A percentile compares a stretch with the other conserved stretches of the same genome.
Conservation (phyloP, 2,329 filamentous ascomycete genomes). For the Trichoderma guizhouense region DNA sequence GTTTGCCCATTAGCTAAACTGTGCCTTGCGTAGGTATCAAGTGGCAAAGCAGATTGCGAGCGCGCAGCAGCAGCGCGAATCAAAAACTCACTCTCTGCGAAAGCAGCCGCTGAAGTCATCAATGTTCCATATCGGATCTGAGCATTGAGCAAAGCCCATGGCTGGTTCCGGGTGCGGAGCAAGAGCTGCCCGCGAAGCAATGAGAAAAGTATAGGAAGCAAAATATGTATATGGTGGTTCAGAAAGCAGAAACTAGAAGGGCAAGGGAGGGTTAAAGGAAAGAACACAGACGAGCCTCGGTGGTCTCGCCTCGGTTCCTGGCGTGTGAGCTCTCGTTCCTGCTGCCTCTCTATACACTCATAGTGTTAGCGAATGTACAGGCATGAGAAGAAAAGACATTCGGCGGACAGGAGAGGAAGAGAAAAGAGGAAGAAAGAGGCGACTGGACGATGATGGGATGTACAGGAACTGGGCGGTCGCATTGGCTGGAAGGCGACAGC, state of each 20-base stretch:
- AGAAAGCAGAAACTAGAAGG: neutral
- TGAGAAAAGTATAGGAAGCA: neutral
- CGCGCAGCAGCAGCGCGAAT: neutral
- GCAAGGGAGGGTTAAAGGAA: neutral
- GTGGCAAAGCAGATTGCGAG: neutral
- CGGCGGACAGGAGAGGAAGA: slow-evolving; percentile 21
- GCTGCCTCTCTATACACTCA: slow-evolving; percentile 17
- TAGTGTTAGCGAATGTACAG: slow-evolving; percentile 6
- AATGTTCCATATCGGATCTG: slow-evolving; percentile 58
- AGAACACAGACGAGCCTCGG: neutral
- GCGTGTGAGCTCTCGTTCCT: slow-evolving; percentile 10
- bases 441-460: slow-evolving; percentile 3
- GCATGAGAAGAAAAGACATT: neutral
- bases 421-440: slow-evolving; percentile 10
- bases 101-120: slow-evolving; percentile 65
- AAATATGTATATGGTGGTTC: neutral
- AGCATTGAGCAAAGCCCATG: slow-evolving; percentile 49
- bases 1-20: slow-evolving; percentile 2
- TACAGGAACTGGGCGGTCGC: neutral
- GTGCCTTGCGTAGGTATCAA: neutral
- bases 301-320: slow-evolving; percentile 17
- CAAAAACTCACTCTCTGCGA: slow-evolving; percentile 60
- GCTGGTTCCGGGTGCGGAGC: neutral
- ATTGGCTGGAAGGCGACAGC: neutral
- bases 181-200: neutral